A percentile compares a stretch with the other conserved stretches of the same genome.
phyloP scores from a whole-genome alignment of 2,329 filamentous ascomycete species.

The Fusarium irregulare region DNA sequence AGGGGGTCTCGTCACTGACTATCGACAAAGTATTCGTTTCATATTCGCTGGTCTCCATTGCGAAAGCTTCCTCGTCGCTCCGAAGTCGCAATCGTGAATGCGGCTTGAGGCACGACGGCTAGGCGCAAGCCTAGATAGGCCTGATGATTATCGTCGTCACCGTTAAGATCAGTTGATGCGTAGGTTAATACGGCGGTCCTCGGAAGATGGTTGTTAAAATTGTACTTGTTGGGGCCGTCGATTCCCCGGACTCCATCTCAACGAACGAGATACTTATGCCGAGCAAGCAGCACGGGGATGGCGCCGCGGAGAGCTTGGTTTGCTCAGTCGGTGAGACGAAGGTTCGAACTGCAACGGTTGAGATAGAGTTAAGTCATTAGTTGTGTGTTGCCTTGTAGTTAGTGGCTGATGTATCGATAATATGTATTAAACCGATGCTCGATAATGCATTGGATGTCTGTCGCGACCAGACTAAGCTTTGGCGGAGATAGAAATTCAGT shows the following conservation, averaged over 20 bases:
- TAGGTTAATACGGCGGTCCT: slow-evolving; percentile 27
- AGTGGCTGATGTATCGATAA: slow-evolving; percentile 16
- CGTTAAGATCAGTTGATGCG: slow-evolving; percentile 7
- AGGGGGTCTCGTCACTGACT: slow-evolving; percentile 50
- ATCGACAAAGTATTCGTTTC: slow-evolving; percentile 71
- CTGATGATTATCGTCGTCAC: slow-evolving; percentile 8
- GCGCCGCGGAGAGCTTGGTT: slow-evolving; percentile 35
- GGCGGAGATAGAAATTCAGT: slow-evolving; percentile 43
- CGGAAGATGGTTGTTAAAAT: slow-evolving; percentile 33
- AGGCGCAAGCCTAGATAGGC: slow-evolving; percentile 35
- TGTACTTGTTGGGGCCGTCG: slow-evolving; percentile 37
- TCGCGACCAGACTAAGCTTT: slow-evolving; percentile 38
- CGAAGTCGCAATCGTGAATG: slow-evolving; percentile 44
- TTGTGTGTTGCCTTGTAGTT: slow-evolving; percentile 4
- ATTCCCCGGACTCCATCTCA: slow-evolving; percentile 56
- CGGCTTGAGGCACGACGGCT: slow-evolving; percentile 42
- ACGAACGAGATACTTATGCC: slow-evolving; percentile 44
- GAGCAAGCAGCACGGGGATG: slow-evolving; percentile 39
- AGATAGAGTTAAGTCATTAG: slow-evolving; percentile 28
- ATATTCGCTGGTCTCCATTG: slow-evolving; percentile 73
- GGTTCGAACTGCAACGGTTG: background rate
- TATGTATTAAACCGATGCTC: slow-evolving; percentile 25
- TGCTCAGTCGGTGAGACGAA: slow-evolving; percentile 11
- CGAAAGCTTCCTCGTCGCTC: slow-evolving; percentile 54
- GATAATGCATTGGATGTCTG: slow-evolving; percentile 31